Evolutionary conservation across 164 flowering plant genomes (phyloP), one percentile per base, ranked within the genome.

Genomic region (Vitis amurensis): DNA sequence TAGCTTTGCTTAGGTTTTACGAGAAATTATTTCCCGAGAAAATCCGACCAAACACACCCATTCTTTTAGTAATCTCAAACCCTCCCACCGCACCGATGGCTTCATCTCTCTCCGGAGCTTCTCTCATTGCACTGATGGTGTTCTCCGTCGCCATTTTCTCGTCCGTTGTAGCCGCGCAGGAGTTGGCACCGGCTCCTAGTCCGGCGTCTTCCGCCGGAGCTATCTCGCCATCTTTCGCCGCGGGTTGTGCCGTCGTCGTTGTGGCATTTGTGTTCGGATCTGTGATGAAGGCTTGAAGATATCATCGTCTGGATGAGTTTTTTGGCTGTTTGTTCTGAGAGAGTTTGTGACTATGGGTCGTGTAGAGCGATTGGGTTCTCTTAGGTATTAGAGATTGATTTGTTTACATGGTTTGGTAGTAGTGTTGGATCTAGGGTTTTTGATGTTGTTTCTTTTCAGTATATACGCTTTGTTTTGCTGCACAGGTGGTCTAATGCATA

Each of bases 131-230:
- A 29, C 13, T 82, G 13, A 55, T 84, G 72, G 79, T 77, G 9
- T 65, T 78, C 9, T 11, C 76, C 31, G 2, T 76, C 73, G 56
- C 74, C 56, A 59, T 74, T 2, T 15, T 77, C 60, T 71, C 77
- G 17, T 14, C 67, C 60, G 3, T 67, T 8, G 79, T 67, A n/a
- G 64, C 69, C 7, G 78, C 73, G 23, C 69, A 66, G 0, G 82
- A 80, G 0, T 77, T 78, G 0, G 73, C 85, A 55, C 88, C 90
- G 3, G 87, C 87, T 11, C 90, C 90, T 2, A 48, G 70, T 1
- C 86, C 88, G 0, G 52, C 76, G 6, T 73, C 88, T 1, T 77
- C 78, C 0, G 79, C 79, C 10, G 74, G 73, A 30, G 52, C 74
- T 3, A 60, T 81, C 49, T 65, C 81, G 1, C 84, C 85, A 8